Conservation (phyloP, 1,139 yeast genomes). For the Schwanniomyces etchellsii region DNA sequence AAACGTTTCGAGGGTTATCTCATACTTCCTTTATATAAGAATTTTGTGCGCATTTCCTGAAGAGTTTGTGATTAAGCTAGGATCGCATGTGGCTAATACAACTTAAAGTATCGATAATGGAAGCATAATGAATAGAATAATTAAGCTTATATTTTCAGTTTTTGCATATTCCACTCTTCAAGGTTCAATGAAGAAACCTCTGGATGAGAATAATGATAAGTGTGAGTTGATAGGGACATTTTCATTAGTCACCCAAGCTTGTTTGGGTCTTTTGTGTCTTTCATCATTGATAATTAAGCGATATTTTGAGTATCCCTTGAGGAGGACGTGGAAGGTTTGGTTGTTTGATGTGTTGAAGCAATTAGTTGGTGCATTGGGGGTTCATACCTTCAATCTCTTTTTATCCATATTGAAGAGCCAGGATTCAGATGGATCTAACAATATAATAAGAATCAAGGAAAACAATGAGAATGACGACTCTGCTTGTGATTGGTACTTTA, state of each 20-base stretch:
- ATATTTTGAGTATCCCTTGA: slow-evolving; percentile 66
- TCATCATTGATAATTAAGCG: slow-evolving; percentile 73
- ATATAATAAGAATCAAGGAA: slow-evolving; percentile 12
- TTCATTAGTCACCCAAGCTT: slow-evolving; percentile 57
- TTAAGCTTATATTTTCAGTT: too few relatives aligned
- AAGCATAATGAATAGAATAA: too few relatives aligned
- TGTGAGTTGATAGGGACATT: slow-evolving; percentile 73
- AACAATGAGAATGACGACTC: slow-evolving; percentile 25
- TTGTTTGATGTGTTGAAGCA: slow-evolving; percentile 86
- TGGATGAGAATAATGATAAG: slow-evolving; percentile 16
- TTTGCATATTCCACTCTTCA: too few relatives aligned
- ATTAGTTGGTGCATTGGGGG: slow-evolving; percentile 76
- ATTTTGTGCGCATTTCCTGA: too few relatives aligned
- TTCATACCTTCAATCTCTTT: slow-evolving; percentile 74
- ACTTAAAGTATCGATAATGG: too few relatives aligned
- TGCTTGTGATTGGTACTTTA: slow-evolving; percentile 89
- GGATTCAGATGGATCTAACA: slow-evolving; percentile 12
- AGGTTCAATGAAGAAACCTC: too few relatives aligned
- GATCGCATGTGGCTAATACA: too few relatives aligned
- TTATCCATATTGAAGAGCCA: slow-evolving; percentile 53
- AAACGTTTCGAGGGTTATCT: too few relatives aligned
- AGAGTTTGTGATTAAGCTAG: too few relatives aligned
- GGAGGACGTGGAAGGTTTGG: slow-evolving; percentile 89
- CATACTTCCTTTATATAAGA: too few relatives aligned
- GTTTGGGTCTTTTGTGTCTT: slow-evolving; percentile 71